Evolutionary conservation across 2,329 filamentous ascomycete species (phyloP), one percentile per base, ranked within the genome.

Genomic region (Fusarium pseudocircinatum): DNA sequence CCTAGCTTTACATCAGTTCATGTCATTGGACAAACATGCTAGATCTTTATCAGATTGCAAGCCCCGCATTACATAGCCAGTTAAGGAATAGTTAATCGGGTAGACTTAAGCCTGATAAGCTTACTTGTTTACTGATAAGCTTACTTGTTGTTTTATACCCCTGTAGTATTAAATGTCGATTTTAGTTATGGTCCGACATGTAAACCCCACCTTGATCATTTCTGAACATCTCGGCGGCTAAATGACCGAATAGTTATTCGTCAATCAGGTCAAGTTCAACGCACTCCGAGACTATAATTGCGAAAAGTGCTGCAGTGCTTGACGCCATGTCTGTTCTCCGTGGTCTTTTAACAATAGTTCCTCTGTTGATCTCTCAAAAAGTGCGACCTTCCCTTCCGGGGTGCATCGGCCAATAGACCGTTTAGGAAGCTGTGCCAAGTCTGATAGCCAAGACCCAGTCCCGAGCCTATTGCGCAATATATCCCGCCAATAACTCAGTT

Each of bases 401-500:
- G 15, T 49, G 46, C 46, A 49, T 49, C 46, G 46, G 46, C 22
- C 46, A 47, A 49, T 49, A 7, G 22, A 32, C 46, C 28, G 22
- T 49, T 49, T 49, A 49, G 46, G 46, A 32, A 49, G 46, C 46
- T 49, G 46, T 49, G 28, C 46, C 46, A 49, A 49, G 46, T 49
- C 28, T n/a, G 28, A 32, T 49, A n/a, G 46, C 46, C 15, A 49
- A 49, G 15, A 12, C 46, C 46, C 46, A n/a, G 15, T 49, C 46
- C 22, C 4, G 22, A 13, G 18, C 22, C 2, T 9, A 32, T 49
- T 18, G 46, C 46, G 28, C 22, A n/a, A 49, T 49, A n/a, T 49
- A 49, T 49, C 15, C 46, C 46, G 46, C 22, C 46, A 32, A 49
- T 32, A 49, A 49, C 15, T n/a, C 46, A n/a, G 28, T 32, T 4